Base-by-base conservation (phyloP, 139 green algal species). In the Desmodesmus armatus region DNA sequence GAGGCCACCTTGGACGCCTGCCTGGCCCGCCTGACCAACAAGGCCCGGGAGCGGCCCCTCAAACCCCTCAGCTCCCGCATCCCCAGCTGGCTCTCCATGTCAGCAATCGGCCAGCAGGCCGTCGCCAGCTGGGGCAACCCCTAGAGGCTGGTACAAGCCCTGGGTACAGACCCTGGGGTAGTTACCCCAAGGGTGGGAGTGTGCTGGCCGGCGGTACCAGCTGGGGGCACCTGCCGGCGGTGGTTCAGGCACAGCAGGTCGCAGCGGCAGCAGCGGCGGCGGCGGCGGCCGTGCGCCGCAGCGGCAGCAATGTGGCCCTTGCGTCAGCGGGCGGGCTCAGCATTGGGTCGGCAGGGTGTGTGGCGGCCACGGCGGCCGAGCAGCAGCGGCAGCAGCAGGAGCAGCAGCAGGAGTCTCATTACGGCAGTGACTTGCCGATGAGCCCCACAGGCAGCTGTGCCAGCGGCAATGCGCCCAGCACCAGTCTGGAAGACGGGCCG, bases 1-100 rank as follows among this genome's bases (percentile, higher is more conserved):
- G 96, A 99, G 93, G 89, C 91, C 25, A 96, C 92, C 19, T 88
- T 99, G 73, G 96, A 98, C 89, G 90, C 88, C 40, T 98, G 94
- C 89, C 85, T 99, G 79, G 87, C 87, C 33, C 41, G 89, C 66
- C 81, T 97, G 35, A 85, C 74, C 19, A 90, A 92, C 63, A 80
- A 82, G 76, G 86, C 82, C n/a, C 55, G 86, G 3, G 85, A 72
- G 73, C 33, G 79, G 72, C 51, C 55, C 15, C 17, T 80, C 58
- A 47, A 19, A 15, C 40, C 49, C 11, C 27, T 89, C 82, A 49
- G 67, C 15, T 53, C 75, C 7, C 80, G 91, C 58, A 91, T 94
- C 41, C 92, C 91, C 33, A 90, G 80, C 58, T 94, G 91, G 91
- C 78, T 93, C 35, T 84, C 87, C 80, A 81, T 94, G 67, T 65